Percentiles rank a stretch among this genome's conserved stretches.
These are phyloP conservation scores for Achaetomiella virescens DNA, from an alignment of 495 filamentous ascomycete species.

Conservation along the genomic window DNA sequence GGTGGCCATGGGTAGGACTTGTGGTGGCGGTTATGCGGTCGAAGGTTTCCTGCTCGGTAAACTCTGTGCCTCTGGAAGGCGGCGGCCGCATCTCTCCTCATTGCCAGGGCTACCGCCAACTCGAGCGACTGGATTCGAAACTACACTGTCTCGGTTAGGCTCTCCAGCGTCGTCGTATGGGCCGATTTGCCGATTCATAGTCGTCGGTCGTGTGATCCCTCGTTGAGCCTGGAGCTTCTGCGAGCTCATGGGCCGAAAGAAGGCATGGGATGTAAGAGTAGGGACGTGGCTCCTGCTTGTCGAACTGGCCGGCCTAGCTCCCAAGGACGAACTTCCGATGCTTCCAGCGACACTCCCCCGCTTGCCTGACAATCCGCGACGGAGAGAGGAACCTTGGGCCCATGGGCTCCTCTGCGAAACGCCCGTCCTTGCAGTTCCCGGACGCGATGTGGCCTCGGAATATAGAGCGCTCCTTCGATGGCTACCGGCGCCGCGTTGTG, in stretches of 20 bases:
- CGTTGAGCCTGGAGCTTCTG: slow-evolving; percentile 90
- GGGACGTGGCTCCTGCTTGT: slow-evolving; percentile 83
- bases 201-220: slow-evolving; percentile 43
- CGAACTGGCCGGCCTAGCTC: slow-evolving; percentile 55
- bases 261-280: slow-evolving; percentile 78
- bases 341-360: slow-evolving; percentile 38
- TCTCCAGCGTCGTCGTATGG: slow-evolving; percentile 27
- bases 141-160: slow-evolving; percentile 42
- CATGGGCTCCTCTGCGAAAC: slow-evolving; percentile 47
- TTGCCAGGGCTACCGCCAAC: slow-evolving; percentile 32
- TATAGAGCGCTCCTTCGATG: slow-evolving; percentile 34
- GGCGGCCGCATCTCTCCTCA: slow-evolving; percentile 53
- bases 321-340: slow-evolving; percentile 37
- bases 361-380: slow-evolving; percentile 37
- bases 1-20: slow-evolving; percentile 59
- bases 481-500: slow-evolving; percentile 29
- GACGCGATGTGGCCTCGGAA: slow-evolving; percentile 44
- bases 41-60: slow-evolving; percentile 56
- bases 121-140: slow-evolving; percentile 40
- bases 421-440: slow-evolving; percentile 43
- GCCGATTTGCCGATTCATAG: slow-evolving; percentile 32
- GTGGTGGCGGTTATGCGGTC: slow-evolving; percentile 68
- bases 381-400: slow-evolving; percentile 43
- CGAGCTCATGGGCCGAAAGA: slow-evolving; percentile 95
- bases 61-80: slow-evolving; percentile 72